Evolutionary conservation across 176 grass and related monocot species (phyloP).

Genomic region (Cenchrus fungigraminus): DNA sequence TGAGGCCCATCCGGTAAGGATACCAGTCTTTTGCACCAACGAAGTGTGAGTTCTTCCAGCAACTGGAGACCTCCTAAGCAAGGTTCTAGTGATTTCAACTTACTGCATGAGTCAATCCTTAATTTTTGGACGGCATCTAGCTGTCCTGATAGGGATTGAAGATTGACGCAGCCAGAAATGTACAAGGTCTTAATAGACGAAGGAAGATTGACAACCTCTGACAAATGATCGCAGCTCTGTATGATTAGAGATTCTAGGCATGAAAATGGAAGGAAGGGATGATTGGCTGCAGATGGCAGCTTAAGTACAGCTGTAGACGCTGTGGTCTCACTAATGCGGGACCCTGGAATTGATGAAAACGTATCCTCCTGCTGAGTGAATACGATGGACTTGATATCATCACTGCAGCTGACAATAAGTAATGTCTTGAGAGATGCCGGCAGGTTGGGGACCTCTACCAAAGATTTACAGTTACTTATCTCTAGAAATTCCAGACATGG

Average conservation of each 20-base stretch:
- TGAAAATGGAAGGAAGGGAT: background rate
- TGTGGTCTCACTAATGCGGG: background rate
- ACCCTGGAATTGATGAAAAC: background rate
- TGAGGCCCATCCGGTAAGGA: background rate
- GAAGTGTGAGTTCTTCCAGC: fast-evolving
- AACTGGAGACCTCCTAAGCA: background rate
- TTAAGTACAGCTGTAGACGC: background rate
- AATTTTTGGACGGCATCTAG: background rate
- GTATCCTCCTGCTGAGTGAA: background rate
- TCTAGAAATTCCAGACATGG: background rate
- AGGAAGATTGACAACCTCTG: background rate
- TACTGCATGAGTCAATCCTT: background rate
- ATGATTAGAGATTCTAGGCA: background rate
- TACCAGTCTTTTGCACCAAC: fast-evolving
- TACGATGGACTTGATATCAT: background rate
- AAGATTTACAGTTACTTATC: background rate
- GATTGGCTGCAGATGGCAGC: background rate
- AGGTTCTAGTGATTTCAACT: background rate
- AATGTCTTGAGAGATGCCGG: background rate
- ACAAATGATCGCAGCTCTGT: background rate
- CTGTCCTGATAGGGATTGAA: background rate
- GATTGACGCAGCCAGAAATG: background rate
- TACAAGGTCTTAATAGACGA: background rate
- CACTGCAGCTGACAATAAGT: background rate
- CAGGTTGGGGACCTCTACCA: background rate